These are phyloP conservation scores for Berberis thunbergii DNA, from an alignment of 164 flowering plant species.

Conservation along the genomic window DNA sequence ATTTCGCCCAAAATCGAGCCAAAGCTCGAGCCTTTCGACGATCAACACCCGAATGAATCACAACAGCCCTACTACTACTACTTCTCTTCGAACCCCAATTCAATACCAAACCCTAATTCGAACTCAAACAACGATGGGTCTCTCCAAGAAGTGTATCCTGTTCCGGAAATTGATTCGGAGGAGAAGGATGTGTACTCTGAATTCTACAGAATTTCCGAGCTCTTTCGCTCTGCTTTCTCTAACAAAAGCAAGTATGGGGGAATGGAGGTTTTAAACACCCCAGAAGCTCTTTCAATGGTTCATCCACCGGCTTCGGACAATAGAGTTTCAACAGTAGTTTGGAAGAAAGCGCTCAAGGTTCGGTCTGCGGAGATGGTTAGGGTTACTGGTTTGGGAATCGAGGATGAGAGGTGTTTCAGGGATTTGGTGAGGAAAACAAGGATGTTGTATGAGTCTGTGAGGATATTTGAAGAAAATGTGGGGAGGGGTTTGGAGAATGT, in stretches of 20 bases:
- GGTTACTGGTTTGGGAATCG: conserved; percentile 33
- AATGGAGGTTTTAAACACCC: conserved; percentile 9
- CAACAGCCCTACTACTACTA: background rate
- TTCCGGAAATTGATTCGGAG: background rate
- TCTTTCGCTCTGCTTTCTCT: conserved; percentile 51
- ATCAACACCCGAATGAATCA: background rate
- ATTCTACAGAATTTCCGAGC: conserved; percentile 44
- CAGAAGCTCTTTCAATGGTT: conserved; percentile 40
- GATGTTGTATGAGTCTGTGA: conserved; percentile 52
- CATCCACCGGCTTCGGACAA: conserved; percentile 16
- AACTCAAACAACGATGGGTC: conserved; percentile 1
- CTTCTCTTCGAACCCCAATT: too few relatives aligned
- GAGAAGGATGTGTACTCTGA: conserved; percentile 42
- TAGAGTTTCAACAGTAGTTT: background rate
- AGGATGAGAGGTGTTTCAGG: conserved; percentile 46
- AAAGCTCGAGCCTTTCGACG: conserved; percentile 19
- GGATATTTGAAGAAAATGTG: conserved; percentile 48
- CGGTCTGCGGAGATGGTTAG: conserved; percentile 70
- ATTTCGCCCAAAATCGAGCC: conserved; percentile 46
- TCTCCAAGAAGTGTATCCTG: conserved; percentile 8
- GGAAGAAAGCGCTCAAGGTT: background rate
- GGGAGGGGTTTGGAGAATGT: conserved; percentile 10
- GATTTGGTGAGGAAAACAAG: conserved; percentile 51
- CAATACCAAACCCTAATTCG: background rate
- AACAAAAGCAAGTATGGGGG: conserved; percentile 15